Percentiles rank a stretch among this genome's conserved stretches.
phyloP scores from a whole-genome alignment of 2,329 filamentous ascomycete species.

The Diatrype stigma region DNA sequence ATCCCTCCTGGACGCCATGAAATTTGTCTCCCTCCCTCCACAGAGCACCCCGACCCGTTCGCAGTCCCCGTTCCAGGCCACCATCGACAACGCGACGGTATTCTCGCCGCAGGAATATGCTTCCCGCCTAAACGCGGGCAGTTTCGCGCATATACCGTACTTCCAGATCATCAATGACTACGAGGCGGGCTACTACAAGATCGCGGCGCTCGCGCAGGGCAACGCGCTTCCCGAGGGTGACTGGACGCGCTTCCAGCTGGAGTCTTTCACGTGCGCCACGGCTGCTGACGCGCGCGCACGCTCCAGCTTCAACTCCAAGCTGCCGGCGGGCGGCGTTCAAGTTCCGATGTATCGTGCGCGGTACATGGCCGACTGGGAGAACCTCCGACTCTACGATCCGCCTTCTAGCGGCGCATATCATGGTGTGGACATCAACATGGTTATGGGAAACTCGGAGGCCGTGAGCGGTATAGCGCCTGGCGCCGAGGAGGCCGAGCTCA shows the following conservation, averaged over 20 bases:
- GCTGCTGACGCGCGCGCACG: constrained; percentile 2
- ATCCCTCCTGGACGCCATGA: constrained; percentile 1
- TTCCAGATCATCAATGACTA: constrained; percentile 1
- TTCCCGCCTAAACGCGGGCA: background rate
- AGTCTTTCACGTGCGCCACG: constrained; percentile 2
- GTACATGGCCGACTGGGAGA: constrained; percentile 5
- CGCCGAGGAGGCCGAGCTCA: background rate
- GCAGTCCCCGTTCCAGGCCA: constrained; percentile 4
- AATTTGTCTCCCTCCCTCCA: background rate
- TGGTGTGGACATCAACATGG: constrained; percentile 4
- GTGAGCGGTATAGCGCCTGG: constrained; percentile 1
- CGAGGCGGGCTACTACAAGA: constrained; percentile 4
- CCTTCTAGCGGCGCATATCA: constrained; percentile 5
- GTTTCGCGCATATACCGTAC: constrained; percentile 2
- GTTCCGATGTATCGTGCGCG: constrained; percentile 1
- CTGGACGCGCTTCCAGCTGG: constrained; percentile 2
- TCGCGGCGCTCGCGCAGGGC: constrained; percentile 3
- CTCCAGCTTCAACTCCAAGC: background rate
- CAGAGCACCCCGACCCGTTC: constrained; percentile 1
- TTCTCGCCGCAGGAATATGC: constrained; percentile 1
- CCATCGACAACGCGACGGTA: constrained; percentile 2
- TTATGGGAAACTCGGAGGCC: constrained; percentile 3
- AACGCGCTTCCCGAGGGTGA: constrained; percentile 1
- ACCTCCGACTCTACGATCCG: constrained; percentile 2
- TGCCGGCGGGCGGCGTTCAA: no score